Evolutionary conservation across 306 rosid species (phyloP), one percentile per base, ranked within the genome.

Genomic region (Acacia acuminata): DNA sequence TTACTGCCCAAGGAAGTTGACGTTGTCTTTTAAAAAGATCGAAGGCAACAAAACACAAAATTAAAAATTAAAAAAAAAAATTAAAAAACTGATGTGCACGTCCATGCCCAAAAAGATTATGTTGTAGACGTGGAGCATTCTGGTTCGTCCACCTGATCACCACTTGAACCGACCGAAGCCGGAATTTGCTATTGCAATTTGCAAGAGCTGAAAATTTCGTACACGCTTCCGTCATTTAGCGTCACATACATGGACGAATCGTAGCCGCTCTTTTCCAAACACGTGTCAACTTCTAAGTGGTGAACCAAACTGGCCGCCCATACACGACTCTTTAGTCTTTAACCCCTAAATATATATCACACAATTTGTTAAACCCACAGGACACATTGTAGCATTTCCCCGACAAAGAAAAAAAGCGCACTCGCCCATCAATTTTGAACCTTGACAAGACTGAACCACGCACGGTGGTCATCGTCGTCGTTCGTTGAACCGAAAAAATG

Each of bases 401-500:
- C 40, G 70, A 64, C 70, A 30, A 66, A 17, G 45, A 10, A 20
- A 65, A 38, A 65, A 48, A 73, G 16, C 24, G 27, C 40, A 60
- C 77, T 56, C 68, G 43, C 75, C 63, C 47, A 40, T 69, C 42
- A 43, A 55, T n/a, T 82, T 82, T 77, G 85, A 83, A 78, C 78
- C 38, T 63, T 65, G 79, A 72, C 55, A 87, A 84, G 90, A 87
- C 87, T 90, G 78, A 87, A 14, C 44, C 79, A 25, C 13, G 30
- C 65, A n/a, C 65, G 15, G 65, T 8, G 27, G 65, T 22, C 19
- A 3, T 10, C 8, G 22, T 19, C 8, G 58, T 17, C 5, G 78
- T n/a, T 77, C 76, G 58, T 36, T 14, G 12, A 67, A 40, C 50
- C 27, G 16, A 1, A 20, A 69, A 38, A 24, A 89, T 89, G 94